Percentiles rank a stretch among this genome's conserved stretches.
These are phyloP conservation scores for Pseudodiploospora longispora DNA, from an alignment of 2,329 filamentous ascomycete species.

Conservation along the genomic window DNA sequence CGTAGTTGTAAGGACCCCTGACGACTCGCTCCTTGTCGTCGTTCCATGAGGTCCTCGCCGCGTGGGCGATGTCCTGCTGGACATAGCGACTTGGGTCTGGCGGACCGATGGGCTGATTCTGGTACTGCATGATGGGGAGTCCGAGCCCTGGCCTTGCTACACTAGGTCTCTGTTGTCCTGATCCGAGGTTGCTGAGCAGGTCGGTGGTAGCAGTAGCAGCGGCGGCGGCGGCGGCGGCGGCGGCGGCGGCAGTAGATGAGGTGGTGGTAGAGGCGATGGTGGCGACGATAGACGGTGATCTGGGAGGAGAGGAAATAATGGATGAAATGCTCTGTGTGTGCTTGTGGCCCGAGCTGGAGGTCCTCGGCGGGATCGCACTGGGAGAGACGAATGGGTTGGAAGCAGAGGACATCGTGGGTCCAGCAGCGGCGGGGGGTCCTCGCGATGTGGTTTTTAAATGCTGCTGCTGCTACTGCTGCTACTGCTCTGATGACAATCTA, in stretches of 20 bases:
- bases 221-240: neutral
- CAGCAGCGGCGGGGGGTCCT: no score
- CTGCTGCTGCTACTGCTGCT: no score
- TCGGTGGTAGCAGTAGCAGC: constrained; percentile 1
- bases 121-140: constrained; percentile 23
- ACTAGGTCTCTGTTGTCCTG: constrained; percentile 1
- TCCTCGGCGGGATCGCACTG: constrained; percentile 63
- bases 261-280: constrained; percentile 22
- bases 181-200: neutral
- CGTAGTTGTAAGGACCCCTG: constrained; percentile 72
- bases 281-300: constrained; percentile 9
- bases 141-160: constrained; percentile 5
- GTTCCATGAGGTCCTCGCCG: constrained; percentile 52
- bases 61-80: constrained; percentile 47
- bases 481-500: no score
- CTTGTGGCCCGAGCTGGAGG: constrained; percentile 42
- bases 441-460: no score
- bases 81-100: constrained; percentile 46
- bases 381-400: constrained; percentile 28
- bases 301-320: constrained; percentile 14
- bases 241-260: constrained; percentile 1
- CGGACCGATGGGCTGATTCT: constrained; percentile 24
- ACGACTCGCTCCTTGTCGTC: constrained; percentile 70
- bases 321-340: constrained; percentile 10
- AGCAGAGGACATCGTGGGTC: no score